Evolutionary conservation across 371 early-diverging fungal species (phyloP), one percentile per base, ranked within the genome.

Genomic region (Smittium mucronatum): DNA sequence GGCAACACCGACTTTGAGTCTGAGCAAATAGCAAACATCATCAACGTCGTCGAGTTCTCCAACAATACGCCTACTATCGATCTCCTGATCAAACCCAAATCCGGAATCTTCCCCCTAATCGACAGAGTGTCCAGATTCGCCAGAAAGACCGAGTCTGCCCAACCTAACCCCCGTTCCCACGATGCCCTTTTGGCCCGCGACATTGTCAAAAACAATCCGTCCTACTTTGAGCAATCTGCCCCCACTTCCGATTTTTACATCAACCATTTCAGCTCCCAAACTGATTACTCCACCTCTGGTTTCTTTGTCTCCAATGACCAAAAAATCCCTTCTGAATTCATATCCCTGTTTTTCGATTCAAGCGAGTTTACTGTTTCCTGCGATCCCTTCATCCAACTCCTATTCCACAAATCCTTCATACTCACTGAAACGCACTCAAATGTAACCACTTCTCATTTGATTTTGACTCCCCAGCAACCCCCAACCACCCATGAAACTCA

Each of bases 321-420:
- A 69, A 82, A 82, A 30, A 75, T 93, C 2, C 86, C 87, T 66
- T 85, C 88, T 1, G 94, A 93, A 76, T 91, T 92, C 80, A 88
- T 92, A 65, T 85, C 85, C n/a, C 73, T 93, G 63, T 83, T 93
- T 78, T 36, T 25, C 34, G 21, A 17, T 25, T 5, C 35, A 26
- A 28, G n/a, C 34, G 34, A 67, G 25, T 26, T 26, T 25, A 57
- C 15, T 5, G 71, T 86, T 2, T 74, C 82, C 11, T 21, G 21
- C 66, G 93, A 92, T 70, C 77, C 86, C 8, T 96, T 97, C 76
- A 81, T 96, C 33, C 81, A 89, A 31, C 84, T 83, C 57, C 72
- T 97, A 60, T 93, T 97, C 76, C 85, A 87, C 33, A 88, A 90
- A 73, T 81, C 85, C 31, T 82, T 85, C 47, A 83, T 97, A 70